Conservation (phyloP, 768 basidiomycete species). For the Neoboletus magnificus region DNA sequence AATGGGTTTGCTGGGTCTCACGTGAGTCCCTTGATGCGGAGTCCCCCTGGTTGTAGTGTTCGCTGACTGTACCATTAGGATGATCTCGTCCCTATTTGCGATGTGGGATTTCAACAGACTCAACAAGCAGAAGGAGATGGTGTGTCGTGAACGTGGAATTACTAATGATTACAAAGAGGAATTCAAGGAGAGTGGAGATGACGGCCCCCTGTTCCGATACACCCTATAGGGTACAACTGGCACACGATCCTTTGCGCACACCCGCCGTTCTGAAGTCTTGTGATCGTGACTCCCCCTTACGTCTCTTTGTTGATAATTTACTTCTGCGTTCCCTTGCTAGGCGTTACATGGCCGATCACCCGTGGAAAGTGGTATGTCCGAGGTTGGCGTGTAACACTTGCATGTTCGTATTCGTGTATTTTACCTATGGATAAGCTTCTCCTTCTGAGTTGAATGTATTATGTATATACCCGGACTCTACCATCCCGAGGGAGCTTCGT, state of each 20-base stretch:
- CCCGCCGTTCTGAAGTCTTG: not conserved
- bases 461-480: too few relatives aligned
- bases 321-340: not conserved
- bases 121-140: slow-evolving; percentile 44
- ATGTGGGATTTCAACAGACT: slow-evolving; percentile 47
- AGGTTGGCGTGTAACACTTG: too few relatives aligned
- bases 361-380: too few relatives aligned
- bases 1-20: slow-evolving; percentile 25
- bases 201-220: slow-evolving; percentile 53
- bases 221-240: slow-evolving; percentile 7
- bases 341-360: too few relatives aligned
- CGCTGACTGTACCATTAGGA: slow-evolving; percentile 33
- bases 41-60: slow-evolving; percentile 20
- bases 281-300: not conserved
- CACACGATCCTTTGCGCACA: not conserved
- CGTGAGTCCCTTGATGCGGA: slow-evolving; percentile 17
- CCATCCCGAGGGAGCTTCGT: too few relatives aligned
- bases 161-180: slow-evolving; percentile 35
- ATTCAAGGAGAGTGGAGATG: slow-evolving; percentile 46
- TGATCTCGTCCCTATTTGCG: slow-evolving; percentile 33
- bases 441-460: too few relatives aligned
- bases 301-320: not conserved
- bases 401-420: too few relatives aligned
- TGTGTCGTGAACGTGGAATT: slow-evolving; percentile 44
- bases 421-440: too few relatives aligned